Conservation (phyloP, 2,329 filamentous ascomycete genomes). For the Beauveria scarabaeidicola region DNA sequence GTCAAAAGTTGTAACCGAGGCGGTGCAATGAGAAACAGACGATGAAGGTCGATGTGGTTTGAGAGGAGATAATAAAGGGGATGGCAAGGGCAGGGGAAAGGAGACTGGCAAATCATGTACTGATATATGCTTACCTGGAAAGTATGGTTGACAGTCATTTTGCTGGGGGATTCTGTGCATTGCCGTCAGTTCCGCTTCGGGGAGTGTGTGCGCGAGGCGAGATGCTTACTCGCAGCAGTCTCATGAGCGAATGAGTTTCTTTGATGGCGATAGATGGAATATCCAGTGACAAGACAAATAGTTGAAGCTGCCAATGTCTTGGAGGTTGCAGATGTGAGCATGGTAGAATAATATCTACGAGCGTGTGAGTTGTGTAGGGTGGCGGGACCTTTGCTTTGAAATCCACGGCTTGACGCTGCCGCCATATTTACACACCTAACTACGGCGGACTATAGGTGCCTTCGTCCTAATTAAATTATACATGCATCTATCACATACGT, state of each 20-base stretch:
- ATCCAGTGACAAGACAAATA: constrained; percentile 20
- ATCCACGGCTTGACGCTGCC: constrained; percentile 8
- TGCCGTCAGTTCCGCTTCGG: background rate
- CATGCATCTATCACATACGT: no score
- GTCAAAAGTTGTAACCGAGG: constrained; percentile 4
- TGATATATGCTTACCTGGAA: constrained; percentile 36
- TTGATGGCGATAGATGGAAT: constrained; percentile 22
- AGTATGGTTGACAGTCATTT: constrained; percentile 36
- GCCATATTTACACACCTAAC: no score
- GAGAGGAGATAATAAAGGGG: background rate
- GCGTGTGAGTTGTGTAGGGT: background rate
- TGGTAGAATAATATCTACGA: constrained; percentile 22
- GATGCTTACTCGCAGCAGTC: background rate
- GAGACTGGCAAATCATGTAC: background rate
- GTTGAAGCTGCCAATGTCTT: constrained; percentile 22
- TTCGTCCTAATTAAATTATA: no score
- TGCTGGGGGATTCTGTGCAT: constrained; percentile 15
- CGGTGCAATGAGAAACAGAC: constrained; percentile 13
- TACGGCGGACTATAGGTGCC: no score
- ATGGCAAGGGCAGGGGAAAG: background rate
- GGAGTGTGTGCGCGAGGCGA: background rate
- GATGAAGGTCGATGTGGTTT: background rate
- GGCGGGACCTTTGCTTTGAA: constrained; percentile 10
- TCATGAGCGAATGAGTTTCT: background rate
- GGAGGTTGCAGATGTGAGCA: constrained; percentile 20